Base-by-base conservation (phyloP, 2,329 filamentous ascomycete species). In the Saccharata proteae region DNA sequence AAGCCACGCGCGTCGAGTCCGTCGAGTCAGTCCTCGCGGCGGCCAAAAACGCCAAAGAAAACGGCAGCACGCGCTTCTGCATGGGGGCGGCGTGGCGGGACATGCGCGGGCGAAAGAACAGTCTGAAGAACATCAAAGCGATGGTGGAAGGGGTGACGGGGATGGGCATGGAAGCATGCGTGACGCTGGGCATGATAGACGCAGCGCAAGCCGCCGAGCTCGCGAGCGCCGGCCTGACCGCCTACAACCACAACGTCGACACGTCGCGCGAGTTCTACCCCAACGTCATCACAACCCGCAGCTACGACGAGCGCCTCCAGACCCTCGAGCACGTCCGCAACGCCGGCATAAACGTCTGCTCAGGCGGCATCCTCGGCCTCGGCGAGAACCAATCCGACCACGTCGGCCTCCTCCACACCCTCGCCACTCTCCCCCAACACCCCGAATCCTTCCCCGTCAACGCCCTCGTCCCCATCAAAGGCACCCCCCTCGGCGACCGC, bases 71-170 rank as follows among this genome's bases (percentile, higher is more conserved):
- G 6, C 74, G 85, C 2, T 93, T 93, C 68, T 93, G 85, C 61
- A 93, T 93, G 84, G 85, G 85, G 6, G 85, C 85, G 3, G 85
- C 85, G 0, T 93, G 85, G 85, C 67, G 85, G 21, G 85, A 93
- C 57, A 93, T 93, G 85, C 77, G 82, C 10, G 85, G 85, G 12
- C 79, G 85, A 42, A 90, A 86, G 59, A 83, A 79, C 26, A 77
- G 74, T 41, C 61, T 93, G 31, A 77, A 76, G 57, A 90, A 90
- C 54, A 78, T 93, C 55, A 81, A 81, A 48, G 74, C 71, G 31
- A 93, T 93, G 85, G 74, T 93, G 4, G 67, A 73, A 34, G 84
- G 84, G 1, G 82, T 93, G 13, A 69, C 78, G 16, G 77, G 59
- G 1, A 68, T 93, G 68, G 81, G 77, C 28, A 88, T 93, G 81